phyloP scores from a whole-genome alignment of 78 protist species.

The Dictyostelium intermedium region DNA sequence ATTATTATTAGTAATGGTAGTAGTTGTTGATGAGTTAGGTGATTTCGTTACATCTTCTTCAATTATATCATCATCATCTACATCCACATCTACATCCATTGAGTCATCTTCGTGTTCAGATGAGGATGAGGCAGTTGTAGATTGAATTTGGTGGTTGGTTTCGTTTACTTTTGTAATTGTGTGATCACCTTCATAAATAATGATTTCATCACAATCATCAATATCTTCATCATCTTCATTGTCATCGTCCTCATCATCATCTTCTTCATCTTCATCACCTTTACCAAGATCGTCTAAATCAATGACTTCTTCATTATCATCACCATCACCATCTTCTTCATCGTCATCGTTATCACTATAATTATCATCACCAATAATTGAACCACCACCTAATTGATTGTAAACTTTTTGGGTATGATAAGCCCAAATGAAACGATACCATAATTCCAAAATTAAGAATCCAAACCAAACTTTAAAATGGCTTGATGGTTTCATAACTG shows the following conservation, averaged over 20 bases:
- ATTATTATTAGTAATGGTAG: not conserved
- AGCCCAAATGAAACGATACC: slow-evolving; percentile 77
- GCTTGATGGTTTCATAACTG: not conserved
- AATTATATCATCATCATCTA: not conserved
- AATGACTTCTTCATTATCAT: not conserved
- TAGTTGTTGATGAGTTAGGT: no score
- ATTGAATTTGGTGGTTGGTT: not conserved
- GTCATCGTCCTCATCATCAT: not conserved
- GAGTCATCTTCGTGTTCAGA: slow-evolving; percentile 1
- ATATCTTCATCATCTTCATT: not conserved
- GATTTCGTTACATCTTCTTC: not conserved
- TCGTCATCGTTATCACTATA: not conserved
- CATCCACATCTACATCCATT: slow-evolving; percentile 11
- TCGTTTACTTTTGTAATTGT: not conserved
- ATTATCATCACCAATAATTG: not conserved
- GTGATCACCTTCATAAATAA: not conserved
- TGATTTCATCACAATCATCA: slow-evolving; percentile 7
- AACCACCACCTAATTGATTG: not conserved
- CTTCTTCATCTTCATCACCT: not conserved
- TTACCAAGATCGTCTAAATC: not conserved
- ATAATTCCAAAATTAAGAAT: slow-evolving; percentile 32
- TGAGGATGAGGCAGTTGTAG: not conserved
- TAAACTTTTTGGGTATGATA: slow-evolving; percentile 25
- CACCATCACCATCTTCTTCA: not conserved
- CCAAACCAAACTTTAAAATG: slow-evolving; percentile 57